A percentile compares a stretch with the other conserved stretches of the same genome.
These are phyloP conservation scores for Paracorniculantispora psalliotae DNA, from an alignment of 2,329 filamentous ascomycete genomes.

Conservation along the genomic window DNA sequence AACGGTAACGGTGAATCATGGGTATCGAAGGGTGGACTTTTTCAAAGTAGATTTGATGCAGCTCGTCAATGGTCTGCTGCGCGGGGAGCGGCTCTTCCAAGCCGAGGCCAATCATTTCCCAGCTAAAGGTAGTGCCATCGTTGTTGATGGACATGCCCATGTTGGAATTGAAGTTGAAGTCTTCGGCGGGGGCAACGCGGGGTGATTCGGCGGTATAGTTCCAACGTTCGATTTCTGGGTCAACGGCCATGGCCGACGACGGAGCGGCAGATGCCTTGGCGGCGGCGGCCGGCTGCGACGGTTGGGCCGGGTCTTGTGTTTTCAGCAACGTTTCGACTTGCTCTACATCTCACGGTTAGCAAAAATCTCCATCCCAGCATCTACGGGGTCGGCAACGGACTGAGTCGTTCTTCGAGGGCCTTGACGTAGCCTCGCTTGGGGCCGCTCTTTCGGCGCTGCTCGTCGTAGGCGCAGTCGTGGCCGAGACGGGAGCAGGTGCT, in stretches of 20 bases:
- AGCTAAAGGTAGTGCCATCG: conserved; percentile 59
- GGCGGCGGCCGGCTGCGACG: not conserved
- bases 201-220: conserved; percentile 51
- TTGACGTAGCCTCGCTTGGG: conserved; percentile 94
- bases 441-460: conserved; percentile 88
- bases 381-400: conserved; percentile 49
- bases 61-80: conserved; percentile 68
- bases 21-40: conserved; percentile 82
- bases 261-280: conserved; percentile 20
- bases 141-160: conserved; percentile 47
- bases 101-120: conserved; percentile 67
- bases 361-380: no score
- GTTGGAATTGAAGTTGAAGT: conserved; percentile 51
- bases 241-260: conserved; percentile 33
- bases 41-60: conserved; percentile 86
- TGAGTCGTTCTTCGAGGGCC: conserved; percentile 84
- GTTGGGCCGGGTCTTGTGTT: conserved; percentile 58
- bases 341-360: conserved; percentile 45
- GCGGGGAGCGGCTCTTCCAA: conserved; percentile 55
- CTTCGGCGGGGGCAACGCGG: conserved; percentile 44
- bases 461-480: conserved; percentile 85
- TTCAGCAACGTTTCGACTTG: conserved; percentile 91
- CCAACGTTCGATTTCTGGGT: conserved; percentile 51
- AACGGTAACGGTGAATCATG: conserved; percentile 85
- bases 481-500: conserved; percentile 83